A percentile compares a stretch with the other conserved stretches of the same genome.
Evolutionary conservation across 2,329 filamentous ascomycete genomes (phyloP).

Genomic region (Nectriaceae sp.): DNA sequence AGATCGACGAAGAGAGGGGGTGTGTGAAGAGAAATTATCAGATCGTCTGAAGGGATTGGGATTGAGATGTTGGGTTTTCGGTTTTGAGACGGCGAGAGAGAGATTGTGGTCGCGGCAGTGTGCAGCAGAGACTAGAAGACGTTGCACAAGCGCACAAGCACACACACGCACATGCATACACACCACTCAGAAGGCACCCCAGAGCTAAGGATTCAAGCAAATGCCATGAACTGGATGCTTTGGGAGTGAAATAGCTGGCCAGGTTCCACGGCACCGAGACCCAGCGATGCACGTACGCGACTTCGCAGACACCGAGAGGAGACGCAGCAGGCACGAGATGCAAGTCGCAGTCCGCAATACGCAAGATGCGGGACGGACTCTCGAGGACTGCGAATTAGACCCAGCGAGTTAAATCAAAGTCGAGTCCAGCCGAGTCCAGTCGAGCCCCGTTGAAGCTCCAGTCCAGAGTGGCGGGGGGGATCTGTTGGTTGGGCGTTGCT

Average conservation of each 20-base stretch:
- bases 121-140: background rate
- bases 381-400: too few species aligned
- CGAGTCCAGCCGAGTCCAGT: too few species aligned
- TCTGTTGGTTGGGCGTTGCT: too few species aligned
- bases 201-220: background rate
- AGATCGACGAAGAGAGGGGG: background rate
- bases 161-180: background rate
- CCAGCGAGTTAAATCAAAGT: too few species aligned
- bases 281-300: background rate
- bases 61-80: too few species aligned
- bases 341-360: background rate
- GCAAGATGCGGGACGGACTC: too few species aligned
- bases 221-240: background rate
- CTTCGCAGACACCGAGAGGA: background rate
- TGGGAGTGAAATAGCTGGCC: constrained; percentile 1
- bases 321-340: background rate
- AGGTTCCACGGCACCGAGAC: constrained; percentile 3
- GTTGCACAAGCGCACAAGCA: background rate
- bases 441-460: too few species aligned
- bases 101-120: too few species aligned
- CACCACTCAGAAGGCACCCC: background rate
- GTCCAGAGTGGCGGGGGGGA: too few species aligned
- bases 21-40: too few species aligned
- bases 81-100: too few species aligned
- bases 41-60: too few species aligned